Conservation (phyloP, 129 eudicot genomes). For the Ambrosia artemisiifolia region DNA sequence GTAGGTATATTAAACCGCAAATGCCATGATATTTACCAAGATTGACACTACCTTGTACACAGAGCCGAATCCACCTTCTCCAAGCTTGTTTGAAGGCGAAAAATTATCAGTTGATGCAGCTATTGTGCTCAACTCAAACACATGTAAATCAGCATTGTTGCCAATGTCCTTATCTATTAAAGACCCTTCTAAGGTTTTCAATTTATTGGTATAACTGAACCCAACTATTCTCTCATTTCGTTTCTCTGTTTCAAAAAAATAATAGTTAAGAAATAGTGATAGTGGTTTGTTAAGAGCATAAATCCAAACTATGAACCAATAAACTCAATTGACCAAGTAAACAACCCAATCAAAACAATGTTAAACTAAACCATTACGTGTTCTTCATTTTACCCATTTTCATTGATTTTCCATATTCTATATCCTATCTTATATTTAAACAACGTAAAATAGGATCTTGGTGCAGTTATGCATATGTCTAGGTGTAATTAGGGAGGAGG, state of each 20-base stretch:
- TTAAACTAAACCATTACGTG: too few species aligned
- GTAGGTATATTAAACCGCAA: not conserved
- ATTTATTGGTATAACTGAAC: slow-evolving; percentile 2
- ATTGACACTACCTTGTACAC: slow-evolving; percentile 43
- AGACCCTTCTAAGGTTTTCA: slow-evolving; percentile 20
- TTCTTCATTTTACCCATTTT: too few species aligned
- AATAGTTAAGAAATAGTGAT: too few species aligned
- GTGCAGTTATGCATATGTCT: too few species aligned
- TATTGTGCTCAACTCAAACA: slow-evolving; percentile 27
- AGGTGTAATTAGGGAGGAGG: too few species aligned
- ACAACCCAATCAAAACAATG: too few species aligned
- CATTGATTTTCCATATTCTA: too few species aligned
- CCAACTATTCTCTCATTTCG: not conserved
- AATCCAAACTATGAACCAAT: not conserved
- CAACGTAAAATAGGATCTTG: too few species aligned
- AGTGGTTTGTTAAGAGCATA: not conserved
- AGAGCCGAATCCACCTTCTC: slow-evolving; percentile 62
- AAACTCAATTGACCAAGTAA: not conserved
- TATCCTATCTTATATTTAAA: too few species aligned
- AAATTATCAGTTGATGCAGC: slow-evolving; percentile 41
- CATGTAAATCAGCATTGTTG: slow-evolving; percentile 33
- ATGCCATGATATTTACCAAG: not conserved
- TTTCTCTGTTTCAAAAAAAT: slow-evolving; percentile 15
- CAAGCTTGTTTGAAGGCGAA: slow-evolving; percentile 35
- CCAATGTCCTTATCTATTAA: slow-evolving; percentile 9